phyloP scores from a whole-genome alignment of 495 filamentous ascomycete species.

The Rhypophila decipiens region DNA sequence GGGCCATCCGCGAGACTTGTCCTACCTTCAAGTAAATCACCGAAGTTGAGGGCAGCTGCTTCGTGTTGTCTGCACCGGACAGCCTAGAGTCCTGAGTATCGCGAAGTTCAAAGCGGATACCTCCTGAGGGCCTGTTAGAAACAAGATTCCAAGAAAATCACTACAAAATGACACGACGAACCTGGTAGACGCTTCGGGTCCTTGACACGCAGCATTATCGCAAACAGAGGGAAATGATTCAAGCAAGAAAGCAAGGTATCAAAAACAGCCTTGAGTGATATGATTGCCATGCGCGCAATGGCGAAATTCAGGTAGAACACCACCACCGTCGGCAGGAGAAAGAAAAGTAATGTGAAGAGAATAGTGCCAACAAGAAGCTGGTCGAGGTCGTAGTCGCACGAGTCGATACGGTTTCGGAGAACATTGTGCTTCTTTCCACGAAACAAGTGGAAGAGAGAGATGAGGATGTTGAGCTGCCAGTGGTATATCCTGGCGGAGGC shows the following conservation, averaged over 20 bases:
- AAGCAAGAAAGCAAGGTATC: conserved; percentile 89
- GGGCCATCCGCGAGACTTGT: not conserved
- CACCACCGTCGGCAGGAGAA: conserved; percentile 86
- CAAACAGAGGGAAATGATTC: conserved; percentile 98
- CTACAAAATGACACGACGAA: conserved; percentile 21
- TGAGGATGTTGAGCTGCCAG: conserved; percentile 94
- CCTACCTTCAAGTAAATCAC: conserved; percentile 75
- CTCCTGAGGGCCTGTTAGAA: conserved; percentile 45
- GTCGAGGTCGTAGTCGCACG: conserved; percentile 97
- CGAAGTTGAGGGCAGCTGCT: conserved; percentile 47
- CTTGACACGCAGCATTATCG: conserved; percentile 92
- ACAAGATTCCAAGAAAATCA: not conserved
- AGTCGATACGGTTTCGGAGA: conserved; percentile 92
- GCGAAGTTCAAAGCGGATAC: conserved; percentile 84
- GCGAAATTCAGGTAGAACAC: conserved; percentile 98
- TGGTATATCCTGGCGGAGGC: conserved; percentile 94
- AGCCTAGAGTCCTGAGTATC: conserved; percentile 54
- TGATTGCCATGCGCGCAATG: conserved; percentile 87
- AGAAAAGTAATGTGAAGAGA: conserved; percentile 92
- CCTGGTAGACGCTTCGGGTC: conserved; percentile 86
- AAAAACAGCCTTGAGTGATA: conserved; percentile 78
- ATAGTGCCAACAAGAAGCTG: conserved; percentile 96
- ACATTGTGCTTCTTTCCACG: conserved; percentile 97
- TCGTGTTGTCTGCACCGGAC: conserved; percentile 27
- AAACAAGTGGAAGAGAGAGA: conserved; percentile 96